Evolutionary conservation across 2,329 filamentous ascomycete species (phyloP).

Genomic region (Fusarium hostae): DNA sequence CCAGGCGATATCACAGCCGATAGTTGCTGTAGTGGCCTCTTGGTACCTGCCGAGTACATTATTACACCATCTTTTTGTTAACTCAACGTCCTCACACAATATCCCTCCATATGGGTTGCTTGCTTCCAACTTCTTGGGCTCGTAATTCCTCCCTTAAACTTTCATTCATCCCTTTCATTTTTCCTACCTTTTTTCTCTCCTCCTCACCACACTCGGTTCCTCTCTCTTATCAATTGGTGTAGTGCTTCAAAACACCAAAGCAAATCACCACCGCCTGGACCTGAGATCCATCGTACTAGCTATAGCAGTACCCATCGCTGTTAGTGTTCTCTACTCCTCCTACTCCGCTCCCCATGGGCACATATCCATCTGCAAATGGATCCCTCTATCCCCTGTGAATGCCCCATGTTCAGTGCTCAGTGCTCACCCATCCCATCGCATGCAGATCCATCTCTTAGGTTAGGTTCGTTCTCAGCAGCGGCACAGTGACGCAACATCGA

Average conservation of each 20-base stretch:
- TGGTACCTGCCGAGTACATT: slow-evolving; percentile 37
- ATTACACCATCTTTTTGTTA: slow-evolving; percentile 23
- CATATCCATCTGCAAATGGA: slow-evolving; percentile 22
- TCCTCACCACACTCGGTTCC: not conserved
- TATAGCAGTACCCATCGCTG: slow-evolving; percentile 1
- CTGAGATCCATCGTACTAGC: slow-evolving; percentile 18
- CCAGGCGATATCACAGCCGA: slow-evolving; percentile 14
- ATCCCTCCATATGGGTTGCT: not conserved
- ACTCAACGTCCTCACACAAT: slow-evolving; percentile 18
- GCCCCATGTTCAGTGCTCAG: slow-evolving; percentile 26
- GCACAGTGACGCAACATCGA: slow-evolving; percentile 45
- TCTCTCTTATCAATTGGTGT: slow-evolving; percentile 4
- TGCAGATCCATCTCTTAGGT: slow-evolving; percentile 41
- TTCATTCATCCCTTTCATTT: not conserved
- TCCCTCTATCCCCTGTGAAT: slow-evolving; percentile 28
- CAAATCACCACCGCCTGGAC: slow-evolving; percentile 17
- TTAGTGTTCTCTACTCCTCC: slow-evolving; percentile 18
- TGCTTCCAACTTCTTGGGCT: slow-evolving; percentile 20
- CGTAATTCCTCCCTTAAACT: slow-evolving; percentile 3
- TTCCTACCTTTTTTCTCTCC: not conserved
- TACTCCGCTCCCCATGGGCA: slow-evolving; percentile 34
- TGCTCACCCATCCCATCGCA: slow-evolving; percentile 31
- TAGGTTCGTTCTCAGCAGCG: slow-evolving; percentile 38
- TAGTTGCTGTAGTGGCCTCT: slow-evolving; percentile 12
- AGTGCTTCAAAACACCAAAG: slow-evolving; percentile 22